A percentile compares a stretch with the other conserved stretches of the same genome.
These are phyloP conservation scores for Podaxis pistillaris DNA, from an alignment of 768 basidiomycete species.

Conservation along the genomic window DNA sequence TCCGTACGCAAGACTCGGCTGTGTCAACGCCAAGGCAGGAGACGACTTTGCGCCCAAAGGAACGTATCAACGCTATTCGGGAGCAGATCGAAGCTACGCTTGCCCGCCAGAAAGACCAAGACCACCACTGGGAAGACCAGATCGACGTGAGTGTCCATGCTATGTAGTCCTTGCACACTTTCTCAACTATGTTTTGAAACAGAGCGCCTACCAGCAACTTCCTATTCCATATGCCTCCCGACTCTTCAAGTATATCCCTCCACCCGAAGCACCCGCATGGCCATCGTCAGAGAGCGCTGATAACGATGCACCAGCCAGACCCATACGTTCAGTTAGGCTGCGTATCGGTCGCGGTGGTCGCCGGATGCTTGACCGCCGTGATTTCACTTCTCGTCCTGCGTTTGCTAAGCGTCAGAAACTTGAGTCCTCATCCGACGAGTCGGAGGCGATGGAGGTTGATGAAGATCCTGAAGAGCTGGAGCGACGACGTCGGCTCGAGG, in stretches of 20 bases:
- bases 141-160: slow-evolving; percentile 59
- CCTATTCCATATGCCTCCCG: slow-evolving; percentile 57
- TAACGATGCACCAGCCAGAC: slow-evolving; percentile 24
- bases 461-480: slow-evolving; percentile 39
- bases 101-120: slow-evolving; percentile 63
- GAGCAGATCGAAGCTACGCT: slow-evolving; percentile 63
- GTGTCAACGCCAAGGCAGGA: slow-evolving; percentile 44
- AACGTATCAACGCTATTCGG: slow-evolving; percentile 59
- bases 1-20: slow-evolving; percentile 46
- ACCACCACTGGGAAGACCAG: slow-evolving; percentile 84
- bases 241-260: slow-evolving; percentile 62
- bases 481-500: slow-evolving; percentile 36
- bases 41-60: slow-evolving; percentile 57
- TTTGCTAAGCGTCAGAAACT: slow-evolving; percentile 21
- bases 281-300: slow-evolving; percentile 26
- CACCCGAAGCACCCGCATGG: slow-evolving; percentile 33
- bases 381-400: slow-evolving; percentile 26
- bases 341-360: slow-evolving; percentile 86
- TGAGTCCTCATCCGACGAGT: slow-evolving; percentile 22
- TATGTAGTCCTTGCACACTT: slow-evolving; percentile 3
- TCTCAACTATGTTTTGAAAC: neutral
- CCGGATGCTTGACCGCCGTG: slow-evolving; percentile 69
- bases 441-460: slow-evolving; percentile 31
- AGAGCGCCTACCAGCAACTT: slow-evolving; percentile 73
- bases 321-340: slow-evolving; percentile 56